Evolutionary conservation across 768 basidiomycete species (phyloP).

Genomic region (Scleroderma citrinum): DNA sequence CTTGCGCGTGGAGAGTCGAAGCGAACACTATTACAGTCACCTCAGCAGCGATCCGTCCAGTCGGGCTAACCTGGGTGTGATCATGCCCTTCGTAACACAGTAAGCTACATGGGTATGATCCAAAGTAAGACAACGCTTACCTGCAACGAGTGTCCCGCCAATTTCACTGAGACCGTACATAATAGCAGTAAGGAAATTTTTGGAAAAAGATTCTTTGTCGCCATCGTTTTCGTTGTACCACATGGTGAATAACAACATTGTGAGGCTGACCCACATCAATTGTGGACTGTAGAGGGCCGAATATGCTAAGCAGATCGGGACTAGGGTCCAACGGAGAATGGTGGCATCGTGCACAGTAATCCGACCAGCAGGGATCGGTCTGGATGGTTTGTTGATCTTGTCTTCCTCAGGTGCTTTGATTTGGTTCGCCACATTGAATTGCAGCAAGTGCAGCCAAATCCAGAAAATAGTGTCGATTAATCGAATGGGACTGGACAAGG

Average conservation of each 20-base stretch:
- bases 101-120: neutral
- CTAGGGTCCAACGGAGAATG: constrained; percentile 32
- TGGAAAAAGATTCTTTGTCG: constrained; percentile 21
- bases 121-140: constrained; percentile 13
- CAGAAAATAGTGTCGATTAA: constrained; percentile 32
- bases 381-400: constrained; percentile 36
- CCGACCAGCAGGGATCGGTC: constrained; percentile 42
- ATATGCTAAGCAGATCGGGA: constrained; percentile 29
- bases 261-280: constrained; percentile 29
- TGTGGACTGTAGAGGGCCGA: constrained; percentile 31
- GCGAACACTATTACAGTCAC: constrained; percentile 24
- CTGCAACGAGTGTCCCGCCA: constrained; percentile 30
- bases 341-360: constrained; percentile 33
- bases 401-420: constrained; percentile 37
- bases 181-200: constrained; percentile 27
- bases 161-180: constrained; percentile 29
- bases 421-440: constrained; percentile 42
- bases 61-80: constrained; percentile 6
- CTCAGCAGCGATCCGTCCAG: constrained; percentile 15
- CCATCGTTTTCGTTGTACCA: constrained; percentile 36
- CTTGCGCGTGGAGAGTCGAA: constrained; percentile 28
- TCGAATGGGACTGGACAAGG: constrained; percentile 16
- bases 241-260: constrained; percentile 20
- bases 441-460: constrained; percentile 44
- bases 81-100: constrained; percentile 10